Evolutionary conservation across 495 filamentous ascomycete genomes (phyloP).

Genomic region (Venustampulla echinocandica): DNA sequence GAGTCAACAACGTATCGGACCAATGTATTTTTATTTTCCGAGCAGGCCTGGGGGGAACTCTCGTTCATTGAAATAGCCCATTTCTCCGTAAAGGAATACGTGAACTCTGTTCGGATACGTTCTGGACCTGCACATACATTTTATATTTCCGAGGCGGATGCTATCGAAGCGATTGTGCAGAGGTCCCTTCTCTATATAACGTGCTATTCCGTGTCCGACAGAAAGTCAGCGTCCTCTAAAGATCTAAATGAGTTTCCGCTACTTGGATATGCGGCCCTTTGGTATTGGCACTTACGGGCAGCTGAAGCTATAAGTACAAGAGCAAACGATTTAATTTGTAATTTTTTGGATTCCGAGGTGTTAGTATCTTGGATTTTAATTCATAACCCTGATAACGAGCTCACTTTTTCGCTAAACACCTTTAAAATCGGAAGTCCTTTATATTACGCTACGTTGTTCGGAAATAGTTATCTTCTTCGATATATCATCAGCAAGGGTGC

Average conservation of each 20-base stretch:
- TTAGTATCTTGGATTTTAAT: no score
- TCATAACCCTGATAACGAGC: not conserved
- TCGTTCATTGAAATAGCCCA: slow-evolving; percentile 24
- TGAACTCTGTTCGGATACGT: slow-evolving; percentile 8
- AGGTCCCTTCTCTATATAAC: slow-evolving; percentile 22
- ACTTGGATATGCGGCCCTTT: no score
- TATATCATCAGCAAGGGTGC: slow-evolving; percentile 11
- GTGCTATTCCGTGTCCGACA: no score
- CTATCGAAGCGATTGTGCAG: slow-evolving; percentile 17
- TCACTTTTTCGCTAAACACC: not conserved
- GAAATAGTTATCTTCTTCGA: not conserved
- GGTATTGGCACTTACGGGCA: no score
- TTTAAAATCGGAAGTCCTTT: not conserved
- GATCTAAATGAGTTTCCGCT: no score
- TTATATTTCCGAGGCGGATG: not conserved
- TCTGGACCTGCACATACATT: not conserved
- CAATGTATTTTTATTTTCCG: slow-evolving; percentile 10
- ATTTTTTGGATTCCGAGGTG: no score
- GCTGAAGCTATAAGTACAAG: no score
- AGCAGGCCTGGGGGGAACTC: no score
- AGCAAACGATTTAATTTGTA: no score
- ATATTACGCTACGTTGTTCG: not conserved
- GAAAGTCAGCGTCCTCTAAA: slow-evolving; percentile 19
- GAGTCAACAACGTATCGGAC: not conserved
- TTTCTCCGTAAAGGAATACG: slow-evolving; percentile 32